A percentile compares a stretch with the other conserved stretches of the same genome.
phyloP scores from a whole-genome alignment of 306 rosid genomes.

The Acmispon strigosus region DNA sequence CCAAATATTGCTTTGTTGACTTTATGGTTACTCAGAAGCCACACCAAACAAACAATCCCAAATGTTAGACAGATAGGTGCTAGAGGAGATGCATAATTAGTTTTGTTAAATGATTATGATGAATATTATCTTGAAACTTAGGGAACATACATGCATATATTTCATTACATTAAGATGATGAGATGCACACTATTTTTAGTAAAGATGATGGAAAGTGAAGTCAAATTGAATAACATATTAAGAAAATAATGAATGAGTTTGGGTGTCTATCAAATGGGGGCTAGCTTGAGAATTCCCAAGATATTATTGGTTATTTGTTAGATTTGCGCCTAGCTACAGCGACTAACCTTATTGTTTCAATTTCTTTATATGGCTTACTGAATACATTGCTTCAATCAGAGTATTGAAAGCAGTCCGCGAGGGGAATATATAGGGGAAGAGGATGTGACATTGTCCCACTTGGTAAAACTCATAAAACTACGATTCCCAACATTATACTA shows the following conservation, averaged over 20 bases:
- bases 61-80: no score
- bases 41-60: no score
- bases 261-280: background rate
- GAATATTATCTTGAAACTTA: background rate
- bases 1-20: no score
- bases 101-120: background rate
- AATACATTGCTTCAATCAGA: conserved; percentile 36
- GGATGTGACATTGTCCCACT: conserved; percentile 72
- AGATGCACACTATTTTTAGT: background rate
- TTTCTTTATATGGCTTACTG: background rate
- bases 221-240: background rate
- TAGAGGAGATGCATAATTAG: no score
- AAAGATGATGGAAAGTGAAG: background rate
- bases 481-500: background rate
- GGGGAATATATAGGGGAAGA: conserved; percentile 69
- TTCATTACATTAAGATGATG: background rate
- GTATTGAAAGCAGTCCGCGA: conserved; percentile 70
- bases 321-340: background rate
- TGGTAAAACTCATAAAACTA: conserved; percentile 41
- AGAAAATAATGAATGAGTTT: background rate
- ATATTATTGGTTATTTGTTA: background rate
- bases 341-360: background rate
- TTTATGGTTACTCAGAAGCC: no score
- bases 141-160: background rate
- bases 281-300: no score